Percentiles rank a stretch among this genome's conserved stretches.
These are phyloP conservation scores for Oldenlandia corymbosa DNA, from an alignment of 257 asterid genomes.

Conservation along the genomic window DNA sequence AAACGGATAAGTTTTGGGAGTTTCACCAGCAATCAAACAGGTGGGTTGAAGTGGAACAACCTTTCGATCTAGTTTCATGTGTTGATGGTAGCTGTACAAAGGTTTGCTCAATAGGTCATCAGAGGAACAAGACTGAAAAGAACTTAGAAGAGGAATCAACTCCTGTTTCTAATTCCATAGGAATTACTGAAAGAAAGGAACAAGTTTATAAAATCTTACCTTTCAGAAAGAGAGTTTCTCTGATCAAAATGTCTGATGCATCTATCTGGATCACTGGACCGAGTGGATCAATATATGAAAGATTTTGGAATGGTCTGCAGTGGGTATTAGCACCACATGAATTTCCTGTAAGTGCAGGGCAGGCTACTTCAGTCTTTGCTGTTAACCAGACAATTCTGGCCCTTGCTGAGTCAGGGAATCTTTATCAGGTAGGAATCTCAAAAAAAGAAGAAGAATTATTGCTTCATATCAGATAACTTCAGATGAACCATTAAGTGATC, in stretches of 20 bases:
- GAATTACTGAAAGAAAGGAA: conserved; percentile 8
- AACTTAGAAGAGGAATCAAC: conserved; percentile 8
- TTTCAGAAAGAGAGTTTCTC: conserved; percentile 53
- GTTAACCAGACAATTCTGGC: conserved; percentile 75
- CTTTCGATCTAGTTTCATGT: conserved; percentile 64
- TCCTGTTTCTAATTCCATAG: background rate
- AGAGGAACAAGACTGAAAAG: conserved; percentile 5
- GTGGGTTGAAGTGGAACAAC: conserved; percentile 66
- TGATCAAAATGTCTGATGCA: conserved; percentile 65
- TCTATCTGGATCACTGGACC: conserved; percentile 79
- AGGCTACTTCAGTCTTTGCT: conserved; percentile 56
- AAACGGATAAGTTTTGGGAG: conserved; percentile 58
- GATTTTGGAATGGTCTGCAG: conserved; percentile 86
- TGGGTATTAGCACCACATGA: conserved; percentile 93
- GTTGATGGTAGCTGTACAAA: conserved; percentile 38
- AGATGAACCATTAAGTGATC: background rate
- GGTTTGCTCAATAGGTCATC: conserved; percentile 37
- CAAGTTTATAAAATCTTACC: conserved; percentile 18
- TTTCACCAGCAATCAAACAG: conserved; percentile 48
- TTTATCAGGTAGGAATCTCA: conserved; percentile 51
- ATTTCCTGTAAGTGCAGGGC: conserved; percentile 50
- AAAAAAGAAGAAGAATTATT: background rate
- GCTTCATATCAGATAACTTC: too few species aligned
- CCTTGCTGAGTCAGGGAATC: conserved; percentile 48
- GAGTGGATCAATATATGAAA: conserved; percentile 85